phyloP scores from a whole-genome alignment of 805 yeast genomes.

The Monosporozyma solicola region DNA sequence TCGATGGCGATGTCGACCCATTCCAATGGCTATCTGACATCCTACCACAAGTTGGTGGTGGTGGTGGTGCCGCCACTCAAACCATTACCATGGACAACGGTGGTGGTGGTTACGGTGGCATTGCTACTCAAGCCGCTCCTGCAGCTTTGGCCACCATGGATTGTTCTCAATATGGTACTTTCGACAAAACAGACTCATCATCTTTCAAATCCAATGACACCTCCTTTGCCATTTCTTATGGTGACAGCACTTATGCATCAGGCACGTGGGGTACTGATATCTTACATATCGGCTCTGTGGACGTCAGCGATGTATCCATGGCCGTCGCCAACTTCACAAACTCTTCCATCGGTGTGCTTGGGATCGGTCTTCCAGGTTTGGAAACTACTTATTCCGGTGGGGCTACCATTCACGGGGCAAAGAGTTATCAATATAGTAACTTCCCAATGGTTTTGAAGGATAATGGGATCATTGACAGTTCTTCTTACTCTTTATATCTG shows the following conservation, averaged over 20 bases:
- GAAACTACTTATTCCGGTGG: conserved; percentile 46
- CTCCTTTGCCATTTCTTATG: conserved; percentile 38
- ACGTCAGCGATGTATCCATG: conserved; percentile 22
- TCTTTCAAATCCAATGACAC: conserved; percentile 29
- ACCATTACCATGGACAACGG: neutral
- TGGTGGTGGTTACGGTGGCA: conserved; percentile 30
- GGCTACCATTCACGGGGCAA: neutral
- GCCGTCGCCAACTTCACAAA: conserved; percentile 27
- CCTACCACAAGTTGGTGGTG: neutral
- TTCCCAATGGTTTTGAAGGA: conserved; percentile 14
- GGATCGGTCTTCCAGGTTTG: conserved; percentile 44
- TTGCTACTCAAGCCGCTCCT: conserved; percentile 28
- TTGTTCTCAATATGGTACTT: conserved; percentile 35
- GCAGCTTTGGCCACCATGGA: conserved; percentile 9
- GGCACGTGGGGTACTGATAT: conserved; percentile 44
- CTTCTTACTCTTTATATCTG: conserved; percentile 37
- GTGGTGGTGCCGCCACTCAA: neutral
- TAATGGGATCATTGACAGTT: conserved; percentile 36
- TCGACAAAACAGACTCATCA: conserved; percentile 26
- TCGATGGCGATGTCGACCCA: neutral
- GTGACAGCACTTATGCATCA: conserved; percentile 39
- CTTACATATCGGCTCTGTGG: conserved; percentile 44
- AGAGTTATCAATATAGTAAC: conserved; percentile 7
- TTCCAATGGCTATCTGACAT: neutral
- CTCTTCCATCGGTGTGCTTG: conserved; percentile 40